Evolutionary conservation across 257 asterid genomes (phyloP), one percentile per base, ranked within the genome.

Genomic region (Lavandula angustifolia): DNA sequence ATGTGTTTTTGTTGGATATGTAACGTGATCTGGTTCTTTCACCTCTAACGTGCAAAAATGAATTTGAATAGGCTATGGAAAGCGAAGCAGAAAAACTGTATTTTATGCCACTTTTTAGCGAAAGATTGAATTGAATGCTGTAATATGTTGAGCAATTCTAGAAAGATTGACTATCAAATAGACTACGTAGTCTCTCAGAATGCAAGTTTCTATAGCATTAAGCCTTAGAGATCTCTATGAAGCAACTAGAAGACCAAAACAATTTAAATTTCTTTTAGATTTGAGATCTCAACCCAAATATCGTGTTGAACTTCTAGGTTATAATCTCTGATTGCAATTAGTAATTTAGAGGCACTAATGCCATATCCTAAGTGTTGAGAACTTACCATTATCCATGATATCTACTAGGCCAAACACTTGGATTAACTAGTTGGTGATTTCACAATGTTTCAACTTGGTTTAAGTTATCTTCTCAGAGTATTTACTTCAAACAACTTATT

Each of bases 21-120:
- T 67, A 47, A 34, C 13, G 58, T 29, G 80, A 75, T 71, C 75
- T 67, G 72, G 41, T 17, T 62, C 9, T n/a, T 6, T 60, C 6
- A 11, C 35, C 34, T 54, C 53, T 46, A 7, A 9, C 5, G 50
- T 71, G 55, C 27, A 51, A 73, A 27, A 6, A 27, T 59, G 35
- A 44, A 38, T 49, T 16, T 18, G 12, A 13, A 40, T 71, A 12
- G 43, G 9, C 14, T 14, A 56, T 14, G 66, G 34, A 53, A 65
- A 12, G 16, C 31, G 12, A 18, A 53, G 13, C 59, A 31, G 47
- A 60, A 50, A 64, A 50, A 34, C 34, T 50, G 60, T n/a, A 18
- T 69, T 57, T 37, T 9, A 54, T 43, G 22, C 16, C 29, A 61
- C 33, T 14, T 67, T 62, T 37, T 22, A 22, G 27, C 13, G 56